Evolutionary conservation across 83 land plant genomes (phyloP).

Genomic region (Picea abies): DNA sequence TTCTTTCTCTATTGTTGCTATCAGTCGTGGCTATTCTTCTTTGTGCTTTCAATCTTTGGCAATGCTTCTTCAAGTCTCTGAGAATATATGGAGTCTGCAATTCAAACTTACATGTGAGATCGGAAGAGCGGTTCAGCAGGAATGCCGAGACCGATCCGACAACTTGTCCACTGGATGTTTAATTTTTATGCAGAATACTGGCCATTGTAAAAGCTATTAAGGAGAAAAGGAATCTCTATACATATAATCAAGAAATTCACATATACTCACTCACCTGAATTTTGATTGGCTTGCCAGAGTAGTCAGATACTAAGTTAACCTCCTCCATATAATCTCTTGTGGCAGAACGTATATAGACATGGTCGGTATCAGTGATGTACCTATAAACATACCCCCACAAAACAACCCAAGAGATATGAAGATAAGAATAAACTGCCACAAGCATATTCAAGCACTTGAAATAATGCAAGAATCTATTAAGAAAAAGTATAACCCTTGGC

Average conservation of each 20-base stretch:
- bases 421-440: conserved; percentile 3
- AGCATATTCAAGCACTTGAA: neutral
- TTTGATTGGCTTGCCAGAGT: conserved; percentile 41
- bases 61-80: too few species aligned
- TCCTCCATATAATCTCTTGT: conserved; percentile 52
- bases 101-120: too few species aligned
- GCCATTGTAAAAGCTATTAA: neutral
- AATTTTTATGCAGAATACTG: neutral
- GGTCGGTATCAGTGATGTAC: conserved; percentile 48
- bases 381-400: conserved; percentile 19
- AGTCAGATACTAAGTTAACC: conserved; percentile 40
- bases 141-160: too few species aligned
- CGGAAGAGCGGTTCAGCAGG: too few species aligned
- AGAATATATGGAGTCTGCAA: too few species aligned
- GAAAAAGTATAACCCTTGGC: neutral
- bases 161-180: too few species aligned
- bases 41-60: too few species aligned
- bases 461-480: neutral
- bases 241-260: neutral
- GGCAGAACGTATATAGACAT: conserved; percentile 52
- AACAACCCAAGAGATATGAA: neutral
- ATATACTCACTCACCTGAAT: conserved; percentile 33
- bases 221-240: neutral
- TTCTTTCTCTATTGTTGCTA: too few species aligned
- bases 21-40: too few species aligned